Evolutionary conservation across 2,329 filamentous ascomycete species (phyloP), one percentile per base, ranked within the genome.

Genomic region (Basipetospora chlamydospora): DNA sequence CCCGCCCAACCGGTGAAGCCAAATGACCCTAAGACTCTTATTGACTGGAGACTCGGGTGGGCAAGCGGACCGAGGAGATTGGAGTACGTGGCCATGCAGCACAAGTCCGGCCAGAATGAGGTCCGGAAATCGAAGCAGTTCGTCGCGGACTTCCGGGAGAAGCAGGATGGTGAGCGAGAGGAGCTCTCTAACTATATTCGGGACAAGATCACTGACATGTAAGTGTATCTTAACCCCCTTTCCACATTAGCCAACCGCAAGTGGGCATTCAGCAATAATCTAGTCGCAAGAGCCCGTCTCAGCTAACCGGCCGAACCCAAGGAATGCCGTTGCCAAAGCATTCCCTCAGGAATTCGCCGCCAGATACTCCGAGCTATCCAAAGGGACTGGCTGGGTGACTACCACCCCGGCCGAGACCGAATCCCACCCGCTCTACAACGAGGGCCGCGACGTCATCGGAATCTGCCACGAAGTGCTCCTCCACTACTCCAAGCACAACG

Each of bases 401-500:
- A 20, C 9, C 1, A 11, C 12, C 10, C 5, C 17, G 6, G 7
- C 15, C 3, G 9, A 25, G 4, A 6, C 26, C 9, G 28, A 33
- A 17, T n/a, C 13, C 15, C 35, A 33, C 9, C 35, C 35, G 17
- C 35, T 38, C 21, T 26, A 20, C 29, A 21, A 32, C 6, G 28
- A 38, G 25, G 28, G 37, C 13, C 25, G 29, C 5, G 21, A 23
- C 7, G 12, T 39, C 4, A 9, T 37, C 6, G 15, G 20, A 4
- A 28, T 41, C 11, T 33, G 32, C 10, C 28, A 38, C n/a, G 26
- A 35, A 2, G 33, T 40, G 9, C 15, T 40, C 11, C 25, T 28
- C 7, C 35, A 42, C n/a, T 44, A 41, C 28, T 20, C 28, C 4
- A 23, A 42, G 15, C 26, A 37, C 6, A 33, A 37, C n/a, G 28